Conservation (phyloP, 345 rosid species). For the Crucihimalaya himalaica region DNA sequence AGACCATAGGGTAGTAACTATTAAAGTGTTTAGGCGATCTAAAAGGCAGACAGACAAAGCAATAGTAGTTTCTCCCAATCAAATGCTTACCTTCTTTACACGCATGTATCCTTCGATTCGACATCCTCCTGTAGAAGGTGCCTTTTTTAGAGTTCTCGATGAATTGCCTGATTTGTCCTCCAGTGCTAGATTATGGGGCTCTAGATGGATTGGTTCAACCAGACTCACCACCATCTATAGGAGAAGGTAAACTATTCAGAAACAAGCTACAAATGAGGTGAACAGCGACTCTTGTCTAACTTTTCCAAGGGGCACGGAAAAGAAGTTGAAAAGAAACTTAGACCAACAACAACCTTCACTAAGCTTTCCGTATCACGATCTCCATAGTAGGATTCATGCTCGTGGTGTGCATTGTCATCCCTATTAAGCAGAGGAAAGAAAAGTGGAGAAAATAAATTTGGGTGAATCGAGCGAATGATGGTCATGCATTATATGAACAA, state of each 20-base stretch:
- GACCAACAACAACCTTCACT: conserved; percentile 62
- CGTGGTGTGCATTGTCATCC: conserved; percentile 89
- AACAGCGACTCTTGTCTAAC: not conserved
- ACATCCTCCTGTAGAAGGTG: conserved; percentile 91
- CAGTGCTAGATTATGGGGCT: conserved; percentile 55
- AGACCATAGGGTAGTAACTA: conserved; percentile 16
- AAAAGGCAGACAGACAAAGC: conserved; percentile 4
- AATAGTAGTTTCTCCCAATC: conserved; percentile 1
- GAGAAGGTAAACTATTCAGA: conserved; percentile 23
- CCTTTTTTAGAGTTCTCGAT: conserved; percentile 54
- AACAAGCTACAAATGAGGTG: conserved; percentile 4
- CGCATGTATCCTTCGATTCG: conserved; percentile 96
- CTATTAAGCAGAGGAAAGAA: conserved; percentile 43
- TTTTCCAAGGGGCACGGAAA: not conserved
- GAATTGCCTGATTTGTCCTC: conserved; percentile 54
- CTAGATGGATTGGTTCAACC: conserved; percentile 66
- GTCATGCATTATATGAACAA: conserved; percentile 5
- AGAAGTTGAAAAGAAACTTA: conserved; percentile 28
- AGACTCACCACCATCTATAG: conserved; percentile 70
- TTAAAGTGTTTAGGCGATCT: not conserved
- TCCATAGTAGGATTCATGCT: conserved; percentile 98
- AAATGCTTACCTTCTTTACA: conserved; percentile 74
- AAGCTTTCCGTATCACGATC: conserved; percentile 96
- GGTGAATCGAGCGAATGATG: conserved; percentile 8
- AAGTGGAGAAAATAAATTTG: not conserved